Conservation (phyloP, 176 grass and related monocot genomes). For the Carex myosuroides region DNA sequence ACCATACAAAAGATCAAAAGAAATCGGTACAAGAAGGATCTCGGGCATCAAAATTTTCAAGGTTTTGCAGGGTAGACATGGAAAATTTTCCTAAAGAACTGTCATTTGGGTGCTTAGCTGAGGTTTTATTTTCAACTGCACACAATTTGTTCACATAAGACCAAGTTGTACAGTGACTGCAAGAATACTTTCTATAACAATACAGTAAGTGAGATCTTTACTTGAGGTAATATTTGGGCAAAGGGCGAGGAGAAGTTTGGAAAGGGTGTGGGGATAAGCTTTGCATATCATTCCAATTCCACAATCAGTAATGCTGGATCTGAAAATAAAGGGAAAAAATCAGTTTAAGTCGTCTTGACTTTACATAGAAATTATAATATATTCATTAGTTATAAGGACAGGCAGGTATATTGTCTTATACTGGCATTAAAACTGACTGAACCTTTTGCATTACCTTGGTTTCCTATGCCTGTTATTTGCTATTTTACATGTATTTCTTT, state of each 20-base stretch:
- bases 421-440: background rate
- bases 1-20: background rate
- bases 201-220: constrained; percentile 28
- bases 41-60: background rate
- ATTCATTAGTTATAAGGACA: background rate
- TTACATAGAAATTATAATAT: background rate
- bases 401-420: background rate
- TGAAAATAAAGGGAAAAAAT: constrained; percentile 34
- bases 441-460: background rate
- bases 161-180: background rate
- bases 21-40: background rate
- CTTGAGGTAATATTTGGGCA: constrained; percentile 86
- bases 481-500: background rate
- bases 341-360: background rate
- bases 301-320: constrained; percentile 81
- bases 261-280: constrained; percentile 50
- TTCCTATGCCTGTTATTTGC: background rate
- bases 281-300: constrained; percentile 82
- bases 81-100: background rate
- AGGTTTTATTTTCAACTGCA: background rate
- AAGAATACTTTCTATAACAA: background rate
- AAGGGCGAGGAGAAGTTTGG: constrained; percentile 43
- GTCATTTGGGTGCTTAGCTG: background rate
- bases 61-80: background rate
- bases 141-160: background rate